Evolutionary conservation across 768 basidiomycete species (phyloP), one percentile per base, ranked within the genome.

Genomic region (Terana coerulea): DNA sequence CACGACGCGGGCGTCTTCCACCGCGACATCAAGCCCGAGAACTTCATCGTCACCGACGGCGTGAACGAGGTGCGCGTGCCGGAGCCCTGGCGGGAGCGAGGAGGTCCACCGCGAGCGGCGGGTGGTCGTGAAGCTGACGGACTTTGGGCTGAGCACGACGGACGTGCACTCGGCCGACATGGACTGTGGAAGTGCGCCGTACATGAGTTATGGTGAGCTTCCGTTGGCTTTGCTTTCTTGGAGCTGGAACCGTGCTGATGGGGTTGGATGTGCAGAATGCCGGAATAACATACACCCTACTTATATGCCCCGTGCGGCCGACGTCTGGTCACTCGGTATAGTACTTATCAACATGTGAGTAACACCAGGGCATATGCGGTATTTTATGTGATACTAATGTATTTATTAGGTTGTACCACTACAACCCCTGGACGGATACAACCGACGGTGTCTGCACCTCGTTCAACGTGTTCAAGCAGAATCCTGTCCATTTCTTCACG

Each of bases 1-100:
- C 95, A 99, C 65, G 85, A 85, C 15, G 83, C 86, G 55, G 86
- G 86, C 31, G 89, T 99, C 55, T 92, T 86, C 65, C 95, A 99
- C 66, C 84, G 95, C 54, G 95, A 99, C 69, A 98, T 99, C 79
- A 99, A 99, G 73, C 95, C 95, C 0, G 95, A 98, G 75, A 98
- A 98, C 72, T 94, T 95, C 62, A 95, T 95, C 66, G 91, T 95
- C 62, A 93, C 91, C 0, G 91, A 95, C 61, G 90, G 83, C 14
- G 81, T 78, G 68, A 65, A 71, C 31, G 75, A 79, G 17, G 64
- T 74, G n/a, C 64, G 35, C 8, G 22, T 22, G 36, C 31, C 22
- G 75, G 31, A n/a, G 76, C 77, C 59, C 25, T 45, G 43, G 43
- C 10, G 46, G 35, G 24, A 37, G n/a, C 22, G 48, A 37, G 14